phyloP scores from a whole-genome alignment of 129 eudicot genomes.

The Apium graveolens region DNA sequence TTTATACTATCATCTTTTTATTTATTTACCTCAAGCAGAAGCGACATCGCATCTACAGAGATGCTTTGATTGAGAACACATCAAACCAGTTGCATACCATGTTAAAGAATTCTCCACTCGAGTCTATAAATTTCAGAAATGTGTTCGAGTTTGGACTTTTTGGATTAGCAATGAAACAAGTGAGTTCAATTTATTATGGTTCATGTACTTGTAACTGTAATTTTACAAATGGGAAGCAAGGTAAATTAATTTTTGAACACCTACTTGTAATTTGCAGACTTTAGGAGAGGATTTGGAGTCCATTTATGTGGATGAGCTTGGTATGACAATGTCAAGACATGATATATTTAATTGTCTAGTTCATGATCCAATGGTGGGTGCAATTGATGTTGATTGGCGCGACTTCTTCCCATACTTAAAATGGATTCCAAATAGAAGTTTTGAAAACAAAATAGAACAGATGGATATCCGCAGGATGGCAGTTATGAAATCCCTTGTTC shows the following conservation, averaged over 20 bases:
- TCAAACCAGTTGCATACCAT: conserved; percentile 30
- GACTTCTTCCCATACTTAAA: conserved; percentile 65
- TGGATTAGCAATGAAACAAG: conserved; percentile 73
- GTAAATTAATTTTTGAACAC: not conserved
- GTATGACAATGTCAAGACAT: conserved; percentile 35
- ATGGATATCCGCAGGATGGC: conserved; percentile 42
- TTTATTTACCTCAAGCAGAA: conserved; percentile 30
- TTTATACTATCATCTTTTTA: not conserved
- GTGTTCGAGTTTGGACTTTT: conserved; percentile 75
- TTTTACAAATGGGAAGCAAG: not conserved
- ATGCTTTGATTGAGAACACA: conserved; percentile 45
- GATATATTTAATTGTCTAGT: conserved; percentile 47
- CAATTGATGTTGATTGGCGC: conserved; percentile 72
- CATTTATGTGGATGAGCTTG: conserved; percentile 51
- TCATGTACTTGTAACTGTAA: not conserved
- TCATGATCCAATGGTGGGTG: conserved; percentile 57
- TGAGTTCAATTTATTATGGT: conserved; percentile 23
- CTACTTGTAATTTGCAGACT: conserved; percentile 20
- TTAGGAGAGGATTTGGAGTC: conserved; percentile 53
- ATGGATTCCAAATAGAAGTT: conserved; percentile 53
- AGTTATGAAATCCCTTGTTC: conserved; percentile 51
- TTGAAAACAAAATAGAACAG: conserved; percentile 40
- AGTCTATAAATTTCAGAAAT: conserved; percentile 53
- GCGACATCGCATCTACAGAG: conserved; percentile 55
- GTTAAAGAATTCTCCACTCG: conserved; percentile 23